Evolutionary conservation across 2,329 filamentous ascomycete genomes (phyloP).

Genomic region (Botrytis pseudocinerea): DNA sequence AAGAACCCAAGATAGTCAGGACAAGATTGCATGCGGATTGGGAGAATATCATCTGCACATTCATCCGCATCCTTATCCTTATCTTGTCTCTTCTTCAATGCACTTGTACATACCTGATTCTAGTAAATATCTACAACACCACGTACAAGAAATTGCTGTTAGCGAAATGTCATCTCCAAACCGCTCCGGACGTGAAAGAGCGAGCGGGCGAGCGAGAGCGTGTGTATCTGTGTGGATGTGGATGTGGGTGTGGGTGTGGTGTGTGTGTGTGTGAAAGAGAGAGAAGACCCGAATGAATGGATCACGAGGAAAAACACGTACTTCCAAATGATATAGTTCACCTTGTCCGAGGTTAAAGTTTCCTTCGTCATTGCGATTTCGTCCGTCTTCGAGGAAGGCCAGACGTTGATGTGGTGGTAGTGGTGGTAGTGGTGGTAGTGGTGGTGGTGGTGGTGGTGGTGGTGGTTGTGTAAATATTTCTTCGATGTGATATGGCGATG

Average conservation of each 20-base stretch:
- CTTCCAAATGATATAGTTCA: slow-evolving; percentile 73
- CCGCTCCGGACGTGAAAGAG: slow-evolving; percentile 33
- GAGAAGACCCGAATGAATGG: slow-evolving; percentile 28
- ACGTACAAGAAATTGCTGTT: slow-evolving; percentile 31
- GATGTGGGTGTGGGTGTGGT: background rate
- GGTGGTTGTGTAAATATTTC: background rate
- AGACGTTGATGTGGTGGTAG: background rate
- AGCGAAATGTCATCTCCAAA: slow-evolving; percentile 33
- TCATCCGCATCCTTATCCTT: background rate
- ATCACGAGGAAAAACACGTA: slow-evolving; percentile 47
- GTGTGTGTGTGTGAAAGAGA: background rate
- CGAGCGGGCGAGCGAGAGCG: background rate
- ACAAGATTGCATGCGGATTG: background rate
- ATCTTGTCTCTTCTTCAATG: background rate
- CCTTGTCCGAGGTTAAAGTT: slow-evolving; percentile 61
- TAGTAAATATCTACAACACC: slow-evolving; percentile 40
- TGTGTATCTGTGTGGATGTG: too few species aligned
- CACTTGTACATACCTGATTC: slow-evolving; percentile 40
- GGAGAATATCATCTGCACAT: background rate
- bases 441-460: background rate
- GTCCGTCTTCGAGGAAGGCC: background rate
- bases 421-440: background rate
- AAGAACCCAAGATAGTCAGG: background rate
- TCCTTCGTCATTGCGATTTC: slow-evolving; percentile 40
- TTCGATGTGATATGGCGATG: background rate